Percentiles rank a stretch among this genome's conserved stretches.
Conservation (phyloP, 2,329 filamentous ascomycete genomes). For the Camillea tinctor region DNA sequence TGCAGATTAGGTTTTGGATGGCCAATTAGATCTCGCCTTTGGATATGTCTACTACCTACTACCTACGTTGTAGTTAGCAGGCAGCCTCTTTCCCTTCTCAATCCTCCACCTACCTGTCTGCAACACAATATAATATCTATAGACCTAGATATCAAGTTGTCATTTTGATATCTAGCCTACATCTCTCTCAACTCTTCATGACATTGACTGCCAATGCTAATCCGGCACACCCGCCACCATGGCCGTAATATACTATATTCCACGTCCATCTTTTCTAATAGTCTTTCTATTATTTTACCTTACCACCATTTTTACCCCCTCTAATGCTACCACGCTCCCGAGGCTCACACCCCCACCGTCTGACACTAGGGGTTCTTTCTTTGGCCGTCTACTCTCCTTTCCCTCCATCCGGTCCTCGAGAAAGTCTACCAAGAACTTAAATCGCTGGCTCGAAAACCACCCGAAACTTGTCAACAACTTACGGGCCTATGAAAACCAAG, state of each 20-base stretch:
- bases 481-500: slow-evolving; percentile 68
- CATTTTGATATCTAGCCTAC: neutral
- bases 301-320: slow-evolving; percentile 3
- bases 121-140: no score
- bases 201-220: neutral
- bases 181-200: neutral
- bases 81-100: no score
- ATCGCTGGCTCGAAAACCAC: slow-evolving; percentile 26
- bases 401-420: slow-evolving; percentile 19
- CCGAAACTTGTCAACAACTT: slow-evolving; percentile 33
- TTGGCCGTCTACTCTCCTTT: slow-evolving; percentile 24
- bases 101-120: no score
- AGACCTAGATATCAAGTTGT: neutral
- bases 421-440: slow-evolving; percentile 19
- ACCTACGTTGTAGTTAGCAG: no score
- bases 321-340: slow-evolving; percentile 13
- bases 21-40: no score
- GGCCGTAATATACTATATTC: slow-evolving; percentile 3
- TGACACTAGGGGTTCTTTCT: slow-evolving; percentile 23
- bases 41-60: no score
- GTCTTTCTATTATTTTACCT: slow-evolving; percentile 10
- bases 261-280: slow-evolving; percentile 2
- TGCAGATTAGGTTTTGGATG: no score
- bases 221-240: slow-evolving; percentile 1
- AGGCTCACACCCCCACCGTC: slow-evolving; percentile 2